phyloP scores from a whole-genome alignment of 106 monocot species.

The Iris macrosiphon region DNA sequence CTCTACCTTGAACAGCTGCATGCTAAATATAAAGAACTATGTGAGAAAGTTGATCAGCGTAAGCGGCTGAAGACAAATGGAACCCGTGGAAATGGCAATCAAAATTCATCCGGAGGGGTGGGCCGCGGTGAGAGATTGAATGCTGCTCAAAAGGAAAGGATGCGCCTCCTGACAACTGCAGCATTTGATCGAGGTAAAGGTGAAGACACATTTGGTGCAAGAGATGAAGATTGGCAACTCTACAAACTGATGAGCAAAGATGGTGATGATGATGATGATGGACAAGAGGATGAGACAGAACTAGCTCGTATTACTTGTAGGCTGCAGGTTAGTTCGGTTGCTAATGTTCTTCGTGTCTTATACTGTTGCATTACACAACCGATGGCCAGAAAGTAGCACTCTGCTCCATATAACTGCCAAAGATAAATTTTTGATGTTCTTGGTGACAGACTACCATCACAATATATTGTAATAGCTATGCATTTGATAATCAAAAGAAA shows the following conservation, averaged over 20 bases:
- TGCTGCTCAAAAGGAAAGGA: conserved; percentile 91
- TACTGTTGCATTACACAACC: background rate
- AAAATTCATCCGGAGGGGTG: conserved; percentile 47
- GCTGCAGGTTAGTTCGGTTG: conserved; percentile 46
- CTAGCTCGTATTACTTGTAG: conserved; percentile 58
- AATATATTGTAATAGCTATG: too few species aligned
- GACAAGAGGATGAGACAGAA: conserved; percentile 68
- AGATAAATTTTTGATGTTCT: too few species aligned
- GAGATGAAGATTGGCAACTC: conserved; percentile 96
- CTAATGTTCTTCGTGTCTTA: background rate
- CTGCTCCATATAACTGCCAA: background rate
- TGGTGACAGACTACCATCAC: too few species aligned
- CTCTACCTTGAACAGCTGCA: conserved; percentile 80
- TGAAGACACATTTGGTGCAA: conserved; percentile 92
- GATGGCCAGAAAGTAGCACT: background rate
- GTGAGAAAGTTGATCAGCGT: conserved; percentile 73
- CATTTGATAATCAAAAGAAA: too few species aligned
- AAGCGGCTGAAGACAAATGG: conserved; percentile 80
- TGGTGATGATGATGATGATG: conserved; percentile 73
- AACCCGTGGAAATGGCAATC: conserved; percentile 45
- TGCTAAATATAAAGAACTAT: conserved; percentile 62
- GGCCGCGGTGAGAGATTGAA: conserved; percentile 91
- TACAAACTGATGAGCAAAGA: conserved; percentile 98
- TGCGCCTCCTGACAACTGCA: conserved; percentile 92
- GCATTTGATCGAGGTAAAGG: conserved; percentile 96